phyloP scores from a whole-genome alignment of 306 rosid genomes.

The Styphnolobium japonicum region DNA sequence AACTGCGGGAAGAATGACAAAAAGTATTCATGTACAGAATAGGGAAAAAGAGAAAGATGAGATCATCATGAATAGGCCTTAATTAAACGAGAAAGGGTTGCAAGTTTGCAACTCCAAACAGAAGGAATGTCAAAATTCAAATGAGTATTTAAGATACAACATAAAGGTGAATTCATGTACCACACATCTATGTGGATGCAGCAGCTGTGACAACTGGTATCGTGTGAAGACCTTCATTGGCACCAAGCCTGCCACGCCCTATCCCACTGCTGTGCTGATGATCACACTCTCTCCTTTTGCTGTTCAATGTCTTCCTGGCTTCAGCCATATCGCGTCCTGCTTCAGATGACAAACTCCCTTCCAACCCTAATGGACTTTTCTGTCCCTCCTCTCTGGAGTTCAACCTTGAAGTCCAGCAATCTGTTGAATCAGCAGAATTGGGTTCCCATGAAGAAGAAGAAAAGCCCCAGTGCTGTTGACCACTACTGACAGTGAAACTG shows the following conservation, averaged over 20 bases:
- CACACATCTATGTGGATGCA: constrained; percentile 44
- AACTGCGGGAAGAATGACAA: neutral
- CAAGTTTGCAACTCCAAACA: constrained; percentile 70
- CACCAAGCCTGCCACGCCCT: constrained; percentile 73
- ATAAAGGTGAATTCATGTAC: neutral
- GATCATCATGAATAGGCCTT: constrained; percentile 16
- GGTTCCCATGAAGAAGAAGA: constrained; percentile 79
- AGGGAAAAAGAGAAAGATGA: neutral
- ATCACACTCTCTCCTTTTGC: constrained; percentile 56
- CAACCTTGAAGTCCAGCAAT: constrained; percentile 66
- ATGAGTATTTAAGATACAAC: constrained; percentile 14
- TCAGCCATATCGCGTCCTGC: constrained; percentile 27
- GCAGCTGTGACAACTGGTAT: constrained; percentile 40
- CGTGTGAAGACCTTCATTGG: constrained; percentile 35
- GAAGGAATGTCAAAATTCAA: constrained; percentile 21
- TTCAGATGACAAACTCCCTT: constrained; percentile 21
- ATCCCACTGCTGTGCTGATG: constrained; percentile 60
- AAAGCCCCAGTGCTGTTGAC: constrained; percentile 47
- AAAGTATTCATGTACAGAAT: neutral
- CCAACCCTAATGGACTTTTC: constrained; percentile 27
- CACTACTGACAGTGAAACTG: constrained; percentile 60
- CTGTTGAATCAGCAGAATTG: constrained; percentile 78
- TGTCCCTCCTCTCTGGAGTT: constrained; percentile 38
- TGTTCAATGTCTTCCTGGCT: constrained; percentile 30
- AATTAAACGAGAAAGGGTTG: constrained; percentile 43